phyloP scores from a whole-genome alignment of 495 filamentous ascomycete genomes.

The Aspergillus coremiiformis region DNA sequence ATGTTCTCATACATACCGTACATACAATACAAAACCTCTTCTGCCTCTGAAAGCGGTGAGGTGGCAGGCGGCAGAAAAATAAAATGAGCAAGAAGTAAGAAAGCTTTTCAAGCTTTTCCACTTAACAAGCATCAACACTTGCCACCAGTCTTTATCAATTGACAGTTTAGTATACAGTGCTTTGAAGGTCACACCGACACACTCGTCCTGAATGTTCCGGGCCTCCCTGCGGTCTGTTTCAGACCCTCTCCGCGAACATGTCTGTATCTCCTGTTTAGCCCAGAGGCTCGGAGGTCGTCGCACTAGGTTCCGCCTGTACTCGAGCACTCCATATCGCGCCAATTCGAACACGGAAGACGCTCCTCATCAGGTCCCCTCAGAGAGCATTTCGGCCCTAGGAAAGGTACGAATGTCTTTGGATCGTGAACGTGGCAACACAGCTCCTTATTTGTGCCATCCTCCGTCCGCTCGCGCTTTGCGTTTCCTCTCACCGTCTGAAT shows the following conservation, averaged over 20 bases:
- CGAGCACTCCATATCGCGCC: constrained; percentile 11
- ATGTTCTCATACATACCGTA: no score
- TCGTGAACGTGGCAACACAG: background rate
- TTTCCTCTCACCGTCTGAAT: background rate
- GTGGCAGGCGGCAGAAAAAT: no score
- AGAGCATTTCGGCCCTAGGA: background rate
- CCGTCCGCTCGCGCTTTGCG: background rate
- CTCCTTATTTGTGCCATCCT: background rate
- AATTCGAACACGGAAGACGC: background rate
- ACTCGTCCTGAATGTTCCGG: constrained; percentile 34
- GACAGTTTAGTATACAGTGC: background rate
- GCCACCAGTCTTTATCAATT: constrained; percentile 1
- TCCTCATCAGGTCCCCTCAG: background rate
- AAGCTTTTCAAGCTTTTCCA: background rate
- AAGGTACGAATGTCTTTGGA: background rate
- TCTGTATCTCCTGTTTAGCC: constrained; percentile 32
- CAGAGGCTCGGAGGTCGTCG: constrained; percentile 16
- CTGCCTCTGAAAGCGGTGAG: no score
- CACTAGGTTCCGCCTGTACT: constrained; percentile 23
- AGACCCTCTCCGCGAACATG: constrained; percentile 33
- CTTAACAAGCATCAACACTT: background rate
- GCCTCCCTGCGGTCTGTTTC: constrained; percentile 33
- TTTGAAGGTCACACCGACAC: background rate
- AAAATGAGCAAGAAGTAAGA: no score
- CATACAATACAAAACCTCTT: no score